These are phyloP conservation scores for Margaritispora aquatica DNA, from an alignment of 495 filamentous ascomycete species.

Conservation along the genomic window DNA sequence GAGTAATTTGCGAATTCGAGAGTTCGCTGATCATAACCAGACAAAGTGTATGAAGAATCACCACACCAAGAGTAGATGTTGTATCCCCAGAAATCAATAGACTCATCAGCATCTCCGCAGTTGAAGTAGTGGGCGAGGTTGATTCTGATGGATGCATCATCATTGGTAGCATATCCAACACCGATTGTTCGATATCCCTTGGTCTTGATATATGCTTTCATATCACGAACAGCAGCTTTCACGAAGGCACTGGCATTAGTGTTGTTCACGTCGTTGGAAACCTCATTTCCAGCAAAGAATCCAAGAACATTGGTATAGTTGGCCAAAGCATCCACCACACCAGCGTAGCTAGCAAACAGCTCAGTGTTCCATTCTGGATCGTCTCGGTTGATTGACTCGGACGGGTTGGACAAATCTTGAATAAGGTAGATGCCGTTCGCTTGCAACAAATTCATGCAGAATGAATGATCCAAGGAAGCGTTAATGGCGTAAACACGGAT, in stretches of 20 bases:
- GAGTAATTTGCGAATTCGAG: constrained; percentile 81
- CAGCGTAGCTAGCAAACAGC: constrained; percentile 73
- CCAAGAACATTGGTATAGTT: constrained; percentile 84
- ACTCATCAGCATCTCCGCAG: constrained; percentile 58
- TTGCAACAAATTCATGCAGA: constrained; percentile 76
- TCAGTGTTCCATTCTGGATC: constrained; percentile 67
- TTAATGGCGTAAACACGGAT: constrained; percentile 94
- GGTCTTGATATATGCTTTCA: constrained; percentile 81
- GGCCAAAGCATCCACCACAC: constrained; percentile 71
- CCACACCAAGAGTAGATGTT: constrained; percentile 99
- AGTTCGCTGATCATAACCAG: constrained; percentile 74
- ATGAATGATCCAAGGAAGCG: constrained; percentile 67
- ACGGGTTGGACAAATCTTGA: constrained; percentile 77
- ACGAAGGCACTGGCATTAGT: constrained; percentile 85
- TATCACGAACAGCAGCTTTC: constrained; percentile 93
- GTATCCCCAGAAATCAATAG: constrained; percentile 97
- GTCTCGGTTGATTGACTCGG: constrained; percentile 75
- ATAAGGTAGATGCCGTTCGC: constrained; percentile 93
- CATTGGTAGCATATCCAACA: constrained; percentile 93
- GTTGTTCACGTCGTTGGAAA: constrained; percentile 77
- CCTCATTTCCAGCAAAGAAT: constrained; percentile 97
- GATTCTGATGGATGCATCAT: constrained; percentile 71
- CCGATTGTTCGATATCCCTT: constrained; percentile 75
- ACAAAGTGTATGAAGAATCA: constrained; percentile 60
- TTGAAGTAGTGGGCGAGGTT: constrained; percentile 88